Percentiles rank a stretch among this genome's conserved stretches.
phyloP scores from a whole-genome alignment of 257 asterid genomes.

The Rhazya stricta region DNA sequence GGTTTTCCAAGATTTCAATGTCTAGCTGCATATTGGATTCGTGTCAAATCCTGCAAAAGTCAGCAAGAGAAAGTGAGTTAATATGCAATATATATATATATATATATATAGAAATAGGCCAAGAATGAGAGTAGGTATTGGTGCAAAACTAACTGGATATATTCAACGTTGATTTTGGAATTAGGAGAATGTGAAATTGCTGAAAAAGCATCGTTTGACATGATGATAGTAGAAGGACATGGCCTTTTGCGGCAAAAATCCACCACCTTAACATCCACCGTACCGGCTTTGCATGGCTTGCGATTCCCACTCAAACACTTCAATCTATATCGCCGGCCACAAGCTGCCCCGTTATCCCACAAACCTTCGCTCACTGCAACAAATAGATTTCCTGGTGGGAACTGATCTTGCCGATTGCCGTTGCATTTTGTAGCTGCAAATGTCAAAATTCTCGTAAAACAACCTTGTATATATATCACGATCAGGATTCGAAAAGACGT shows the following conservation, averaged over 20 bases:
- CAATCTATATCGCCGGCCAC: conserved; percentile 57
- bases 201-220: conserved; percentile 58
- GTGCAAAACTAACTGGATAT: conserved; percentile 35
- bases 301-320: conserved; percentile 49
- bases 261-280: conserved; percentile 60
- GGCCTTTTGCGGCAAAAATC: conserved; percentile 58
- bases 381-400: conserved; percentile 67
- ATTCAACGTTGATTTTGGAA: conserved; percentile 64
- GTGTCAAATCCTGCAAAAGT: conserved; percentile 22
- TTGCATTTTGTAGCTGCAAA: conserved; percentile 60
- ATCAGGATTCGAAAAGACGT: background rate
- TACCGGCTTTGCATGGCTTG: conserved; percentile 48
- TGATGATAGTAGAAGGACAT: conserved; percentile 59
- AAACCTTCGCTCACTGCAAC: conserved; percentile 61
- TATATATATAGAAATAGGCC: background rate
- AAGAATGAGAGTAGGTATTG: background rate
- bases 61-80: background rate
- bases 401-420: conserved; percentile 62
- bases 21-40: background rate
- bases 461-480: background rate
- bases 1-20: background rate
- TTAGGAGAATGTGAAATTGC: conserved; percentile 40
- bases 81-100: too few species aligned
- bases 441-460: background rate
- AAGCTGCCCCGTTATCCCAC: conserved; percentile 84